Evolutionary conservation across 1,139 yeast genomes (phyloP).

Genomic region (Geotrichum restrictum): DNA sequence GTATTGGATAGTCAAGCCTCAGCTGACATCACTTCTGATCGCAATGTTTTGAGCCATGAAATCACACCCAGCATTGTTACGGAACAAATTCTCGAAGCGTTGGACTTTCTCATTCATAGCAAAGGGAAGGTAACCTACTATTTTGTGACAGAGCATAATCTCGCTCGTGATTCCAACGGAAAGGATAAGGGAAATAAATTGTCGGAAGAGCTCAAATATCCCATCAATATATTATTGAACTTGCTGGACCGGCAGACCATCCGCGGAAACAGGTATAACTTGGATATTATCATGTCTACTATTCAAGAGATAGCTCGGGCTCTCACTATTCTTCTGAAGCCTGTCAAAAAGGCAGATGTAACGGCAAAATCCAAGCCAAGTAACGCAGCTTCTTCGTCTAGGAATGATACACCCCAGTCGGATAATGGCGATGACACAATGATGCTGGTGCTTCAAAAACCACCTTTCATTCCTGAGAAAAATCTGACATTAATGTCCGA

Average conservation of each 20-base stretch:
- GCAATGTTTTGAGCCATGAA: conserved; percentile 43
- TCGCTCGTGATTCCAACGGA: conserved; percentile 45
- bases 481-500: conserved; percentile 63
- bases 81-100: conserved; percentile 70
- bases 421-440: conserved; percentile 20
- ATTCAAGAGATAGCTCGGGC: conserved; percentile 77
- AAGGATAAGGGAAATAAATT: conserved; percentile 41
- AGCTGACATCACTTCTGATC: conserved; percentile 21
- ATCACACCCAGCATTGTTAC: conserved; percentile 69
- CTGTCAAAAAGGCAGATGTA: conserved; percentile 26
- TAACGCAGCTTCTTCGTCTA: no score
- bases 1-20: conserved; percentile 16
- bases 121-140: conserved; percentile 69
- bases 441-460: conserved; percentile 39
- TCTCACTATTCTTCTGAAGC: conserved; percentile 41
- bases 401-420: background rate
- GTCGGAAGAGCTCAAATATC: conserved; percentile 51
- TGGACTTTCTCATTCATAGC: conserved; percentile 66
- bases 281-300: conserved; percentile 72
- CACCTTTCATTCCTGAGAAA: conserved; percentile 64
- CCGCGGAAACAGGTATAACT: conserved; percentile 65
- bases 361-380: conserved; percentile 28
- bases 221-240: conserved; percentile 64
- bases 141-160: conserved; percentile 78
- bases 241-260: conserved; percentile 61